phyloP scores from a whole-genome alignment of 345 rosid species.

The Bruguiera gymnorhiza region DNA sequence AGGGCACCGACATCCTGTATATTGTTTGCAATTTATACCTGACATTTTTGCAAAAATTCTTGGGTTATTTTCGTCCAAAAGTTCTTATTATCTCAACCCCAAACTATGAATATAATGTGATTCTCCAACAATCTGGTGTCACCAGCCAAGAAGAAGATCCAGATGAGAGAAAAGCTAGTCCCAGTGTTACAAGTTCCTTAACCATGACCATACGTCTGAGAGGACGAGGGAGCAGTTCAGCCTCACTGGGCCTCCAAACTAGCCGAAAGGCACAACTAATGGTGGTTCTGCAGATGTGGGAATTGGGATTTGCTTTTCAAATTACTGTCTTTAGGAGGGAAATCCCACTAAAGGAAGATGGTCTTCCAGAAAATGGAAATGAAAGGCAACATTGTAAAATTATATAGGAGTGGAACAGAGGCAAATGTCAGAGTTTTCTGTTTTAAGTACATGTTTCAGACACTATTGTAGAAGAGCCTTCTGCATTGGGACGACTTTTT shows the following conservation, averaged over 20 bases:
- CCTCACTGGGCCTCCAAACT: not conserved
- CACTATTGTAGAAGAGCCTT: too few relatives aligned
- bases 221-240: not conserved
- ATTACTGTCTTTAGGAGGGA: conserved; percentile 64
- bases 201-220: not conserved
- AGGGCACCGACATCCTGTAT: too few relatives aligned
- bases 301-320: conserved; percentile 89
- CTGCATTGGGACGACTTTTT: too few relatives aligned
- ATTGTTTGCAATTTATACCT: too few relatives aligned
- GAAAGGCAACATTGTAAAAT: conserved; percentile 36
- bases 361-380: conserved; percentile 10
- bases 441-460: not conserved
- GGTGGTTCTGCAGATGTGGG: conserved; percentile 63
- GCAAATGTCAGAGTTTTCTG: conserved; percentile 2
- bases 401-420: conserved; percentile 51
- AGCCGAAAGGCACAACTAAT: not conserved
- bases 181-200: not conserved
- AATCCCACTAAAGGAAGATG: conserved; percentile 11
- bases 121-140: not conserved
- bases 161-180: not conserved
- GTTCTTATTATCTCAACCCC: not conserved
- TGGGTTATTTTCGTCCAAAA: not conserved
- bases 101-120: not conserved
- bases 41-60: not conserved
- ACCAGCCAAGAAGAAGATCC: not conserved